Conservation (phyloP, 2,329 filamentous ascomycete genomes). For the Raffaelea deltoideospora region DNA sequence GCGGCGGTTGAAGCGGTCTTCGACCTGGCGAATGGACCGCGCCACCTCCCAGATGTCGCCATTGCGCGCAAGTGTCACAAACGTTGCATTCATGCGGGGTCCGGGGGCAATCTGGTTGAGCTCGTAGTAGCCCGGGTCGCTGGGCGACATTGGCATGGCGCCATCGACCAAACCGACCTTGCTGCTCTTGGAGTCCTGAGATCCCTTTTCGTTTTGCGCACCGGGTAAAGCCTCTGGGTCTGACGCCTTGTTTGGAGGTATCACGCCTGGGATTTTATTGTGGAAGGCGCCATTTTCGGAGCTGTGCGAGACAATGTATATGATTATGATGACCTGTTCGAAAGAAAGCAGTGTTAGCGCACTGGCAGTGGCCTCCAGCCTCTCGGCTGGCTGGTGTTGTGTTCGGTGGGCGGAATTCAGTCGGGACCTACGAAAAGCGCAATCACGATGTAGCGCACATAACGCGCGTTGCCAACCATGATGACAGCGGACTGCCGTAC, state of each 20-base stretch:
- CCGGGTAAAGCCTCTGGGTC: too few species aligned
- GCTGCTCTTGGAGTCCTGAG: too few species aligned
- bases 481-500: slow-evolving; percentile 5
- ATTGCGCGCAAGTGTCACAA: slow-evolving; percentile 90
- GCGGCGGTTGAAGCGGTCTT: slow-evolving; percentile 94
- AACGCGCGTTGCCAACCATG: slow-evolving; percentile 55
- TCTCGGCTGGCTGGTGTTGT: too few species aligned
- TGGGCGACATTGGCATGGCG: slow-evolving; percentile 37
- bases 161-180: slow-evolving; percentile 18
- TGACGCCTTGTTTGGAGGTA: too few species aligned
- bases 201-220: too few species aligned
- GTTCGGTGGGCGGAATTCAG: too few species aligned
- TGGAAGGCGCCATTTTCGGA: slow-evolving; percentile 19
- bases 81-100: slow-evolving; percentile 87
- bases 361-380: too few species aligned
- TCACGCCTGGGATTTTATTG: background rate
- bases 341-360: background rate
- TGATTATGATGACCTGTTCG: slow-evolving; percentile 46
- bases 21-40: slow-evolving; percentile 85
- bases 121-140: slow-evolving; percentile 36
- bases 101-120: slow-evolving; percentile 40
- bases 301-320: slow-evolving; percentile 65
- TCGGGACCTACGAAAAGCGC: slow-evolving; percentile 55
- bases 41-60: slow-evolving; percentile 92
- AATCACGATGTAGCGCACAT: slow-evolving; percentile 64